These are phyloP conservation scores for Trypanosoma platydactyli DNA, from an alignment of 208 protist genomes.

Conservation along the genomic window DNA sequence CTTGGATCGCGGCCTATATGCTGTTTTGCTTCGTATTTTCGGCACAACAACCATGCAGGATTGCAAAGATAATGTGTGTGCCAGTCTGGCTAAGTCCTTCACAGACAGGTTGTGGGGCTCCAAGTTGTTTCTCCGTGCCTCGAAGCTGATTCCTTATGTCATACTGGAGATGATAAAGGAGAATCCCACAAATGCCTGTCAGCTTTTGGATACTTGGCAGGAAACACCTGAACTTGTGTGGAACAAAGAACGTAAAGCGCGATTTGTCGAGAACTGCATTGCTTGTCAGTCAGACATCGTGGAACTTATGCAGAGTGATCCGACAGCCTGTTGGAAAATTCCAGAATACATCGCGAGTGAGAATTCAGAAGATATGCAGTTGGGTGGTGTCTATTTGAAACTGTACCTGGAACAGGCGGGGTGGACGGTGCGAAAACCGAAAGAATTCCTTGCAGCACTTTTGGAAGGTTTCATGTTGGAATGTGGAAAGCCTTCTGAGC, in stretches of 20 bases:
- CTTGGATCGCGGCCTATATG: slow-evolving; percentile 81
- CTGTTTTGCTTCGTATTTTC: slow-evolving; percentile 62
- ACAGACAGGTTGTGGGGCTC: slow-evolving; percentile 89
- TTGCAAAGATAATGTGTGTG: slow-evolving; percentile 53
- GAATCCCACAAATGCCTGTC: slow-evolving; percentile 63
- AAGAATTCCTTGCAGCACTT: slow-evolving; percentile 75
- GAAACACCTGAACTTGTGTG: slow-evolving; percentile 95
- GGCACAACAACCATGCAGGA: slow-evolving; percentile 40
- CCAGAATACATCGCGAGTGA: slow-evolving; percentile 25
- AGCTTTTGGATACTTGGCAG: slow-evolving; percentile 85
- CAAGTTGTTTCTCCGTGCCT: slow-evolving; percentile 64
- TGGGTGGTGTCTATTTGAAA: slow-evolving; percentile 83
- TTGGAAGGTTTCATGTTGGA: slow-evolving; percentile 59
- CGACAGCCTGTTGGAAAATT: slow-evolving; percentile 50
- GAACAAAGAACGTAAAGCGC: slow-evolving; percentile 68
- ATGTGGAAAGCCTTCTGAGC: slow-evolving; percentile 11
- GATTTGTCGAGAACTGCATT: slow-evolving; percentile 38
- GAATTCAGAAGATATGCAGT: slow-evolving; percentile 39
- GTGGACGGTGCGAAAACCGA: slow-evolving; percentile 83
- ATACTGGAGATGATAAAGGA: slow-evolving; percentile 93
- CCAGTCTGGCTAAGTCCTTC: slow-evolving; percentile 51
- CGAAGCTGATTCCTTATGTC: slow-evolving; percentile 81
- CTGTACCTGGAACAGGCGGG: slow-evolving; percentile 74
- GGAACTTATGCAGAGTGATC: slow-evolving; percentile 29
- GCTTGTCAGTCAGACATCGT: slow-evolving; percentile 38